Percentiles rank a stretch among this genome's conserved stretches.
phyloP scores from a whole-genome alignment of 306 rosid genomes.

The Casuarina cunninghamiana region DNA sequence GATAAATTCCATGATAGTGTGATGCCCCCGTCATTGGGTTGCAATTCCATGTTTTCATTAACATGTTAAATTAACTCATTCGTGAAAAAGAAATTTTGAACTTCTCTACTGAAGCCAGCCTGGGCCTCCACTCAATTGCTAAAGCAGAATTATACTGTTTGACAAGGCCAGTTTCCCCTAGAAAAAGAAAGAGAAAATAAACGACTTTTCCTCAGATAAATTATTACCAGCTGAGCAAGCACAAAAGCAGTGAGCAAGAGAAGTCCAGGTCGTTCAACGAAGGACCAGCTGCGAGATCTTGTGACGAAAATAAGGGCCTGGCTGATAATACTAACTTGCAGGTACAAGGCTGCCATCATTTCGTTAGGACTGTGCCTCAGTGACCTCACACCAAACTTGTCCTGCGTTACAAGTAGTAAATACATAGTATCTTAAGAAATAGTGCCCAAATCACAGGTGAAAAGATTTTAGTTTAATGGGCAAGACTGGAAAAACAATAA shows the following conservation, averaged over 20 bases:
- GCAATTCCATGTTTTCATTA: not conserved
- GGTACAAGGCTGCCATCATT: conserved; percentile 98
- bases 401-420: conserved; percentile 44
- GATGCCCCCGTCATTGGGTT: not conserved
- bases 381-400: conserved; percentile 52
- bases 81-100: not conserved
- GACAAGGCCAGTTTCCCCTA: not conserved
- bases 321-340: conserved; percentile 97
- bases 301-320: conserved; percentile 97
- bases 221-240: conserved; percentile 86
- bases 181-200: not conserved
- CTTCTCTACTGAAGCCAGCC: not conserved
- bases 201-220: conserved; percentile 9
- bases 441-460: not conserved
- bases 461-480: too few relatives aligned
- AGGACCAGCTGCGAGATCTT: conserved; percentile 97
- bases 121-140: not conserved
- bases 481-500: too few relatives aligned
- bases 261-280: conserved; percentile 83
- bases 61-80: not conserved
- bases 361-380: conserved; percentile 22
- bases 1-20: too few relatives aligned
- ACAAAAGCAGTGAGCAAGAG: conserved; percentile 81
- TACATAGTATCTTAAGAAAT: conserved; percentile 3
- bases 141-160: not conserved